These are phyloP conservation scores for Chernovozyma aurita DNA, from an alignment of 1,139 yeast species.

Conservation along the genomic window DNA sequence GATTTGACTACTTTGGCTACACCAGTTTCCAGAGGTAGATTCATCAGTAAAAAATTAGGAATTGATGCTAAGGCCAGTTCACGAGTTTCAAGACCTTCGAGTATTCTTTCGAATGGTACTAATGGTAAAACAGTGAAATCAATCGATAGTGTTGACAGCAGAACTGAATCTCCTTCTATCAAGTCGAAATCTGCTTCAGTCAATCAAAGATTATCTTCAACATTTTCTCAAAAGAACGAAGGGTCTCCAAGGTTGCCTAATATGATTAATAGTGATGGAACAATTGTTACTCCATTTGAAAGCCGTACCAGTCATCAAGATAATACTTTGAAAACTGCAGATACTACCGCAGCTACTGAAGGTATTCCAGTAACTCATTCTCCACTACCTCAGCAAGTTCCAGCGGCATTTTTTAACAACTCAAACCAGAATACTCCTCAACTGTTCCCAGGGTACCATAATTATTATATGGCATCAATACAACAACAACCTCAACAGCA, in stretches of 20 bases:
- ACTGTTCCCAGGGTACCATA: constrained; percentile 12
- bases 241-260: constrained; percentile 34
- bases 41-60: constrained; percentile 14
- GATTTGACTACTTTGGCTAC: constrained; percentile 55
- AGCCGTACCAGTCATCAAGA: constrained; percentile 10
- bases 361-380: neutral
- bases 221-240: constrained; percentile 29
- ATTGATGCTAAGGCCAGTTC: constrained; percentile 5
- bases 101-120: constrained; percentile 23
- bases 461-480: constrained; percentile 14
- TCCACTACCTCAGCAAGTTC: constrained; percentile 1
- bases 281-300: constrained; percentile 42
- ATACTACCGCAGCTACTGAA: neutral
- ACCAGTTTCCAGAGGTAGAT: constrained; percentile 46
- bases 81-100: constrained; percentile 26
- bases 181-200: constrained; percentile 7
- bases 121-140: constrained; percentile 20
- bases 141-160: constrained; percentile 15
- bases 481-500: constrained; percentile 5
- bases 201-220: constrained; percentile 27
- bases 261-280: constrained; percentile 47
- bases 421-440: constrained; percentile 10
- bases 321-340: neutral
- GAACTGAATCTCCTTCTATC: constrained; percentile 5
- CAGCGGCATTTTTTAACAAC: constrained; percentile 1